Evolutionary conservation across 345 rosid species (phyloP), one percentile per base, ranked within the genome.

Genomic region (Euphorbia tirucalli): DNA sequence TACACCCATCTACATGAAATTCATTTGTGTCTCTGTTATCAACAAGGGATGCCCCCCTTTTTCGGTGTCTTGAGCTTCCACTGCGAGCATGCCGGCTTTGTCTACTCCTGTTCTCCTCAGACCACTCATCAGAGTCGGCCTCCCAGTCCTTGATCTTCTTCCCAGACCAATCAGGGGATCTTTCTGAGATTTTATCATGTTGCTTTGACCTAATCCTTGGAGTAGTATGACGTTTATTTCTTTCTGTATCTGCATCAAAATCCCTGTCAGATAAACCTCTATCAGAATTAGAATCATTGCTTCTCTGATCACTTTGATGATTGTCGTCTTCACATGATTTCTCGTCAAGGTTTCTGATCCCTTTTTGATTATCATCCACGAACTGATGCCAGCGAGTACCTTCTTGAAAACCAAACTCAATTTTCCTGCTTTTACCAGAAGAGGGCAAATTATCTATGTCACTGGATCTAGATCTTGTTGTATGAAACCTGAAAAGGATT

Each of bases 401-500:
- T 28, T 78, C 82, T n/a, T 14, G 27, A 11, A 70, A 57, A 50
- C 73, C 79, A 68, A 43, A 70, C 46, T 80, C 79, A 24, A 39
- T 41, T 52, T 30, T 79, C 61, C 65, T 35, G 74, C 74, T 81
- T 77, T 78, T 75, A 61, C 75, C 49, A 75, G 82, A 78, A 71
- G 44, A 65, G 5, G 49, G 68, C 39, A 19, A 71, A 31, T 15
- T 41, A 73, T 79, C 78, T 66, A 31, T 66, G 57, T 83, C 86
- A 71, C 85, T 83, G 35, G 83, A 84, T 75, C 79, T 80, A 69
- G 89, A 84, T 78, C 88, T 84, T 78, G 80, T 84, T 49, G 83
- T 68, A 77, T 13, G 71, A 75, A 65, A 79, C 83, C 93, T 88
- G 72, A 49, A 69, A 13, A 25, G 3, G 49, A 66, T 79, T 76